A percentile compares a stretch with the other conserved stretches of the same genome.
Conservation (phyloP, 371 early-diverging fungal genomes). For the Mucor sp. region DNA sequence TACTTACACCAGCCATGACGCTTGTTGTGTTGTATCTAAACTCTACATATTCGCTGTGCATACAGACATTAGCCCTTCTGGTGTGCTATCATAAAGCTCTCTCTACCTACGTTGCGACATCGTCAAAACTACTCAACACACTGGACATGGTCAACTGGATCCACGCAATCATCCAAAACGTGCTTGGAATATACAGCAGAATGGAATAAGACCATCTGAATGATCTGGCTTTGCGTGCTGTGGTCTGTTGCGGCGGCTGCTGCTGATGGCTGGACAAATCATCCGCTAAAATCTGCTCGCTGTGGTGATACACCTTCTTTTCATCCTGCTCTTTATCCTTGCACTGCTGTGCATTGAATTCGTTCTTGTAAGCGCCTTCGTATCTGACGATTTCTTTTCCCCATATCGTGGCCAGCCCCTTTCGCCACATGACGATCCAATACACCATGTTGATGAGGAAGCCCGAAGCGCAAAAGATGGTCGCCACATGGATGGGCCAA, state of each 20-base stretch:
- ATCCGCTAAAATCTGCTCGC: background rate
- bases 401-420: constrained; percentile 32
- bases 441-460: constrained; percentile 33
- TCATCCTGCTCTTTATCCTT: background rate
- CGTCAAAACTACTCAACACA: constrained; percentile 51
- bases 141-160: constrained; percentile 49
- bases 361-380: constrained; percentile 12
- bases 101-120: constrained; percentile 42
- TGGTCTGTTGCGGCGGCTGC: background rate
- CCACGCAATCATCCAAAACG: constrained; percentile 51
- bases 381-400: constrained; percentile 35
- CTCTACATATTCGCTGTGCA: constrained; percentile 42
- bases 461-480: constrained; percentile 40
- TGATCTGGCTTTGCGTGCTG: background rate
- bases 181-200: constrained; percentile 39
- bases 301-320: constrained; percentile 6
- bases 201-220: constrained; percentile 30
- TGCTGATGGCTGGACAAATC: background rate
- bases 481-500: constrained; percentile 41
- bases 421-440: constrained; percentile 38
- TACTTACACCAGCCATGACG: constrained; percentile 49
- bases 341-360: background rate
- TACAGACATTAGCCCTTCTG: background rate
- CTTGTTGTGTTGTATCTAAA: constrained; percentile 46
- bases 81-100: no score